phyloP scores from a whole-genome alignment of 164 flowering plant species.

The Berberis vulgaris region DNA sequence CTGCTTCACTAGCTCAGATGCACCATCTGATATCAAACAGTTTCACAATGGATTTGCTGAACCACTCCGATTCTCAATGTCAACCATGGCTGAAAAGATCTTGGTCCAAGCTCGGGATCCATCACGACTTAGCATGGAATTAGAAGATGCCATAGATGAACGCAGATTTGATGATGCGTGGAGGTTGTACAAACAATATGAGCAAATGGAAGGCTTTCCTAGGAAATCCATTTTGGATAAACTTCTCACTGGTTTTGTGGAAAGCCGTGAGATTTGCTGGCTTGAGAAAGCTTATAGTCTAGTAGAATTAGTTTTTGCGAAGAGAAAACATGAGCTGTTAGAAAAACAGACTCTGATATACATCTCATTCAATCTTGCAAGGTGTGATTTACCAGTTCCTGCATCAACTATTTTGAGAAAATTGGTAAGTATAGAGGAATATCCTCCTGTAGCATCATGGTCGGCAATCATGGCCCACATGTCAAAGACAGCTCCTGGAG shows the following conservation, averaged over 20 bases:
- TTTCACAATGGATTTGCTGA: slow-evolving; percentile 3
- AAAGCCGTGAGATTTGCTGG: slow-evolving; percentile 43
- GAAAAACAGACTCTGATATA: slow-evolving; percentile 63
- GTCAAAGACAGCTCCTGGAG: slow-evolving; percentile 59
- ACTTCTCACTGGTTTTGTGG: slow-evolving; percentile 43
- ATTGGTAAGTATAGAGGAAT: slow-evolving; percentile 55
- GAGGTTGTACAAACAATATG: slow-evolving; percentile 55
- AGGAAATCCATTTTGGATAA: slow-evolving; percentile 62
- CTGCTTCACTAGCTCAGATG: neutral
- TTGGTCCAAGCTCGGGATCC: slow-evolving; percentile 80
- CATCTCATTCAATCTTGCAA: slow-evolving; percentile 62
- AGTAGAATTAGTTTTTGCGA: slow-evolving; percentile 57
- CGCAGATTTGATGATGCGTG: slow-evolving; percentile 51
- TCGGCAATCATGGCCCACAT: slow-evolving; percentile 71
- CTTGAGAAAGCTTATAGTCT: slow-evolving; percentile 57
- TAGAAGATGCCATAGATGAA: slow-evolving; percentile 53
- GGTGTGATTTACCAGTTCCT: slow-evolving; percentile 44
- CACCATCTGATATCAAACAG: neutral
- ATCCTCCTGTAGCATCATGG: slow-evolving; percentile 71
- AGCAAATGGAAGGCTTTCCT: slow-evolving; percentile 83
- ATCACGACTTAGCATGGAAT: slow-evolving; percentile 37
- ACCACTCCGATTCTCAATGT: slow-evolving; percentile 13
- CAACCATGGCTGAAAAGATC: slow-evolving; percentile 42
- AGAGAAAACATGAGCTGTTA: slow-evolving; percentile 52
- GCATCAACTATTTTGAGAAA: slow-evolving; percentile 80